These are phyloP conservation scores for Trichoderma cornu-damae DNA, from an alignment of 2,329 filamentous ascomycete genomes.

Conservation along the genomic window DNA sequence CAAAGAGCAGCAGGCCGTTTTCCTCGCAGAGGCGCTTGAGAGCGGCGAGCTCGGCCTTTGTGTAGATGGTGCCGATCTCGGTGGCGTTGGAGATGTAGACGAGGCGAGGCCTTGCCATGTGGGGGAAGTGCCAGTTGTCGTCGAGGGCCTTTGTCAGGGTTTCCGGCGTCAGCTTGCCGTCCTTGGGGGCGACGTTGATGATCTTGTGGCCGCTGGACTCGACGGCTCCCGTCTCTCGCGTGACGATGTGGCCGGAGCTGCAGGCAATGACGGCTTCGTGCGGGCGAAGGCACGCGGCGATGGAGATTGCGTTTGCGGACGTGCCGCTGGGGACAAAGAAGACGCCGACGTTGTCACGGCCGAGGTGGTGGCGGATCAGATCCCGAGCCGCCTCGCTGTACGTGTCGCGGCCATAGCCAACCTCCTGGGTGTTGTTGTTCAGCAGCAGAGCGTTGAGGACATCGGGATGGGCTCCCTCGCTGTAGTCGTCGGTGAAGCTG, in stretches of 20 bases:
- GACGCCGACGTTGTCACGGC: constrained; percentile 39
- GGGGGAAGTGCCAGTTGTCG: constrained; percentile 47
- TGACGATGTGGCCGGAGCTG: constrained; percentile 45
- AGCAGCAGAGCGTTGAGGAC: constrained; percentile 42
- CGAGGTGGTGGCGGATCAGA: constrained; percentile 37
- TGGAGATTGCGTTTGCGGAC: constrained; percentile 48
- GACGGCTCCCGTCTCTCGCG: constrained; percentile 46
- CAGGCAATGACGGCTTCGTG: constrained; percentile 49
- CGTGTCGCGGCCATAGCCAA: constrained; percentile 44
- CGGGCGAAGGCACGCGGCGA: constrained; percentile 45
- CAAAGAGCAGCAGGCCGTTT: constrained; percentile 39
- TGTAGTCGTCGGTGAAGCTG: constrained; percentile 49
- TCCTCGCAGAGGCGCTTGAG: constrained; percentile 41
- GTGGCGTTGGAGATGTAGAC: constrained; percentile 50
- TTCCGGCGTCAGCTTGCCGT: constrained; percentile 44
- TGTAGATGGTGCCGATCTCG: constrained; percentile 47
- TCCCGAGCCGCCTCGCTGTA: constrained; percentile 40
- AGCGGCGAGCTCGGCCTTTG: constrained; percentile 37
- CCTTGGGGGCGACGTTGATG: constrained; percentile 41
- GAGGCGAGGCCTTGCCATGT: constrained; percentile 47
- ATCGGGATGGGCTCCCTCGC: constrained; percentile 47
- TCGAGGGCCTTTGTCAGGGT: constrained; percentile 40
- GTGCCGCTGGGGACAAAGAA: constrained; percentile 50
- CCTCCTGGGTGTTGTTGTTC: constrained; percentile 42
- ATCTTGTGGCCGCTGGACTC: constrained; percentile 50